Percentiles rank a stretch among this genome's conserved stretches.
phyloP scores from a whole-genome alignment of 371 early-diverging fungal genomes.

The Mortierella sp. region DNA sequence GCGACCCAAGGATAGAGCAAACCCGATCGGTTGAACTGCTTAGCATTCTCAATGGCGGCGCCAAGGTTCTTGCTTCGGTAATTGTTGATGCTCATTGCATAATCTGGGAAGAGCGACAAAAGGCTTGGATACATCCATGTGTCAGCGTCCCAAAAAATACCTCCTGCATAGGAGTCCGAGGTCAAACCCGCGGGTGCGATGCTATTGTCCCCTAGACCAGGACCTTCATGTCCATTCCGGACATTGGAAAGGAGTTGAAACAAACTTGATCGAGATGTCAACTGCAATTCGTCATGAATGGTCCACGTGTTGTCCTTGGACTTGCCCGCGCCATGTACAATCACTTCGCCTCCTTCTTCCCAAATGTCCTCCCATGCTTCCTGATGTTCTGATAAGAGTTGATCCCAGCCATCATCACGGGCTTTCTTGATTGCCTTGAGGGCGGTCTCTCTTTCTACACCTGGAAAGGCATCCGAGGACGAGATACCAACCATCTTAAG shows the following conservation, averaged over 20 bases:
- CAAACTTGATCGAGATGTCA: slow-evolving; percentile 27
- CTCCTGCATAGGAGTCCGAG: slow-evolving; percentile 47
- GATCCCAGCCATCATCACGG: slow-evolving; percentile 29
- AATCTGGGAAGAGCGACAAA: slow-evolving; percentile 42
- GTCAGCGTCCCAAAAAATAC: slow-evolving; percentile 52
- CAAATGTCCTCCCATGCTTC: slow-evolving; percentile 38
- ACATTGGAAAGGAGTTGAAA: slow-evolving; percentile 43
- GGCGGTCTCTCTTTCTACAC: slow-evolving; percentile 28
- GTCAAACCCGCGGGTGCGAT: slow-evolving; percentile 48
- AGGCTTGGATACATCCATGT: slow-evolving; percentile 50
- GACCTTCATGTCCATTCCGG: slow-evolving; percentile 32
- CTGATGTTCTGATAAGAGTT: slow-evolving; percentile 21
- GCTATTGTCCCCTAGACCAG: slow-evolving; percentile 44
- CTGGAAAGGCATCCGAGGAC: slow-evolving; percentile 41
- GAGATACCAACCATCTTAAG: slow-evolving; percentile 44
- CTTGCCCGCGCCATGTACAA: slow-evolving; percentile 32
- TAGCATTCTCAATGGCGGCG: slow-evolving; percentile 36
- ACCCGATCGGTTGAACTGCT: slow-evolving; percentile 31
- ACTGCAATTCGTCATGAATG: slow-evolving; percentile 34
- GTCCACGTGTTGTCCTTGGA: slow-evolving; percentile 5
- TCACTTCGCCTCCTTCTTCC: slow-evolving; percentile 37
- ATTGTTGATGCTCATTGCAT: slow-evolving; percentile 50
- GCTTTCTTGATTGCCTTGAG: slow-evolving; percentile 29
- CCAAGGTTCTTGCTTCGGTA: slow-evolving; percentile 45
- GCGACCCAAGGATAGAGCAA: slow-evolving; percentile 45